Evolutionary conservation across 2,329 filamentous ascomycete species (phyloP), one percentile per base, ranked within the genome.

Genomic region (Capronia epimyces): DNA sequence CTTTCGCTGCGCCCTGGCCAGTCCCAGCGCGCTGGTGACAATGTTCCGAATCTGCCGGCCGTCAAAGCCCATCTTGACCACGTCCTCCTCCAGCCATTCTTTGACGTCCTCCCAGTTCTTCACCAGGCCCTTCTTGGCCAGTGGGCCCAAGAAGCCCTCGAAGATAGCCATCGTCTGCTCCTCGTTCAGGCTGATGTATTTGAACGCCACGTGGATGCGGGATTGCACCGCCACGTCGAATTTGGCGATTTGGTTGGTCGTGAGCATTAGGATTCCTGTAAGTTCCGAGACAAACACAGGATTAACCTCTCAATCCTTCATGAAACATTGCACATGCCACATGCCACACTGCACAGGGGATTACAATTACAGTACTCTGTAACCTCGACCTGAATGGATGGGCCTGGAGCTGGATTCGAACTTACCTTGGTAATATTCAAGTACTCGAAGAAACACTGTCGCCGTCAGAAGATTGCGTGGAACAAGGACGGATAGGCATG

Each of bases 151-250:
- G 20, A 25, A 41, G 18, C 39, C 29, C 22, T 22, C 29, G 24
- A 25, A 49, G 36, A 49, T 40, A 12, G 20, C 36, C 16, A 39
- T n/a, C 18, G 21, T 40, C 16, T 45, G 40, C 3, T n/a, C 3
- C 13, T 50, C 25, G 20, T 42, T 18, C 20, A 50, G 47, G 10
- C 24, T 31, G 4, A 15, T 15, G 37, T 64, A 65, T n/a, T 64
- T 49, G 7, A 65, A 50, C 20, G 53, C 57, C 3, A 65, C 31
- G 45, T 65, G 62, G 36, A 65, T 63, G 9, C 62, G 56, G 2
- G 60, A 64, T 41, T 64, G 46, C 52, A 65, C 64, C 1, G 63
- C 63, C 21, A 57, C 48, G 49, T 66, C 62, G 39, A 64, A 60
- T 27, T 50, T 55, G 27, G 59, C 58, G n/a, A 64, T 56, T 32